phyloP scores from a whole-genome alignment of 2,329 filamentous ascomycete genomes.

The Chalara sp. region DNA sequence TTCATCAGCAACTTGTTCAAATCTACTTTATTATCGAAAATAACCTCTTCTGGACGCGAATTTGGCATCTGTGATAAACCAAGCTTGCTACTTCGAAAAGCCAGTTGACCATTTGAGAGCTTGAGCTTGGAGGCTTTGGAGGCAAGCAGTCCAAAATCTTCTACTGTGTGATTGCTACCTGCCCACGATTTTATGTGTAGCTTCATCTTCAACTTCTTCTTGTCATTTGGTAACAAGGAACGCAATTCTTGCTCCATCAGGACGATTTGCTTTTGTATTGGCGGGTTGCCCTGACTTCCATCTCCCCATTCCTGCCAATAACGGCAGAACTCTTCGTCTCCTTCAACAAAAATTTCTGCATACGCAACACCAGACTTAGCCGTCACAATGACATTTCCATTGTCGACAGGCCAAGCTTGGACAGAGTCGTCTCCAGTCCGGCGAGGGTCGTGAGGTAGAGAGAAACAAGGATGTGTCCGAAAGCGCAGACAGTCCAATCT shows the following conservation, averaged over 20 bases:
- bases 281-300: slow-evolving; percentile 44
- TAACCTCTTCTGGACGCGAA: slow-evolving; percentile 61
- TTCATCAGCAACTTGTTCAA: slow-evolving; percentile 68
- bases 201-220: slow-evolving; percentile 63
- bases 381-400: slow-evolving; percentile 67
- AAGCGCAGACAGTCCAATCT: slow-evolving; percentile 83
- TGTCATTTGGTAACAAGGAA: slow-evolving; percentile 61
- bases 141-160: slow-evolving; percentile 64
- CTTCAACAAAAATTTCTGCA: slow-evolving; percentile 73
- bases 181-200: slow-evolving; percentile 71
- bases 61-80: slow-evolving; percentile 67
- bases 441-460: slow-evolving; percentile 67
- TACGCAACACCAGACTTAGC: slow-evolving; percentile 78
- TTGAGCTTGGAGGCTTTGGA: slow-evolving; percentile 70
- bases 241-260: slow-evolving; percentile 72
- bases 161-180: slow-evolving; percentile 65
- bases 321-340: slow-evolving; percentile 69
- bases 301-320: slow-evolving; percentile 75
- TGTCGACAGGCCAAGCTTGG: slow-evolving; percentile 80
- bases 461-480: slow-evolving; percentile 84
- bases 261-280: slow-evolving; percentile 63
- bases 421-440: slow-evolving; percentile 65
- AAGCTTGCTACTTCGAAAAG: slow-evolving; percentile 69
- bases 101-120: slow-evolving; percentile 66
- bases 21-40: slow-evolving; percentile 63